Conservation (phyloP, 345 rosid genomes). For the Citrus sp. region DNA sequence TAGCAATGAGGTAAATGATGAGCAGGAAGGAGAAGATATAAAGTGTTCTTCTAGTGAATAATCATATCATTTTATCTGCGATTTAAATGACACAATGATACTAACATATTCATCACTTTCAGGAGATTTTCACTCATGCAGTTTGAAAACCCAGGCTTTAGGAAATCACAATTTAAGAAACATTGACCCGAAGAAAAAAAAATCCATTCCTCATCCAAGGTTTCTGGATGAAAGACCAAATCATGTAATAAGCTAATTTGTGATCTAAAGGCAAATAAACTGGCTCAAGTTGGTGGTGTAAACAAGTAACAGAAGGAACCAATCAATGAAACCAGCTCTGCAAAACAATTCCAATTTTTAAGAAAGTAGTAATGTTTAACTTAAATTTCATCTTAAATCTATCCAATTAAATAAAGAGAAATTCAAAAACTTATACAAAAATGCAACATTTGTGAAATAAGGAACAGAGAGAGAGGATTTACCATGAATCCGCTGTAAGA, state of each 20-base stretch:
- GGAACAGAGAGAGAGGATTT: too few species aligned
- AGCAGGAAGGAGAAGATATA: not conserved
- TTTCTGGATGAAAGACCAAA: constrained; percentile 1
- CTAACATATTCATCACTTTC: not conserved
- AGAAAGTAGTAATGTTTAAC: too few species aligned
- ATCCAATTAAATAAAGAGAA: too few species aligned
- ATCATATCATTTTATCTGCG: not conserved
- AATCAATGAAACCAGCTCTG: too few species aligned
- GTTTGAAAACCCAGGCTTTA: not conserved
- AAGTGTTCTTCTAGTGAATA: not conserved
- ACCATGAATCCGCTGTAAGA: too few species aligned
- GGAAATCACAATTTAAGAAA: not conserved
- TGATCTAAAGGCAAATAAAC: too few species aligned
- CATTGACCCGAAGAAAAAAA: not conserved
- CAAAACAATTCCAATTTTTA: too few species aligned
- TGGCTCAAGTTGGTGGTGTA: too few species aligned
- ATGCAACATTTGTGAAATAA: too few species aligned
- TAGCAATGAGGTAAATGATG: not conserved
- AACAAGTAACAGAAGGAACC: too few species aligned
- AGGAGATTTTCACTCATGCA: not conserved
- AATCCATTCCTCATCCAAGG: constrained; percentile 8
- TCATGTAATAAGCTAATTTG: not conserved
- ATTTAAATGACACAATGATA: not conserved
- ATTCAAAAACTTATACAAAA: too few species aligned
- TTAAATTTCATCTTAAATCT: too few species aligned